Conservation (phyloP, 352 stramenopile genomes). For the Elongisporangium anandrum region DNA sequence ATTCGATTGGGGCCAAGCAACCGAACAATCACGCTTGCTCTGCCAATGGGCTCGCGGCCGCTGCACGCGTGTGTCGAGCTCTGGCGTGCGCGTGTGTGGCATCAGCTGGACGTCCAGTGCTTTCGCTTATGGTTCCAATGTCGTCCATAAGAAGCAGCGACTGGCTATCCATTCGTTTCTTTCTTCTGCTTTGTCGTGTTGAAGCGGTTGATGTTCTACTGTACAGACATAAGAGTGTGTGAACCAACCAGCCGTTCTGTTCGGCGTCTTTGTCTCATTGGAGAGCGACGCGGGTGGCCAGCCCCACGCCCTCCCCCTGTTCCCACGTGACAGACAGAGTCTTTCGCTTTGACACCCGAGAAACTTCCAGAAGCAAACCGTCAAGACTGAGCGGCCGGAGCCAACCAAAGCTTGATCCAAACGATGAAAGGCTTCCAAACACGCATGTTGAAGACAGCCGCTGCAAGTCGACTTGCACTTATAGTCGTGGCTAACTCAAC, state of each 20-base stretch:
- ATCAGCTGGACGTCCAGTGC: not conserved
- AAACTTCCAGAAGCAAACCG: not conserved
- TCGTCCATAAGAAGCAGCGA: not conserved
- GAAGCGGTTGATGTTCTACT: not conserved
- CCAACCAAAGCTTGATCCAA: no score
- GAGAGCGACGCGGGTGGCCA: no score
- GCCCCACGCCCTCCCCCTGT: no score
- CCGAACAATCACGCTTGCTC: not conserved
- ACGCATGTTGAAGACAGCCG: not conserved
- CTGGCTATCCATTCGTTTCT: not conserved
- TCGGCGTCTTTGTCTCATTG: not conserved
- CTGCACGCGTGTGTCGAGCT: not conserved
- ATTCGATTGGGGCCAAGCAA: not conserved
- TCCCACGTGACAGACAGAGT: not conserved
- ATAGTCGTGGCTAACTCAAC: not conserved
- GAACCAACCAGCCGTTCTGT: not conserved
- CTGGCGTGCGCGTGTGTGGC: not conserved
- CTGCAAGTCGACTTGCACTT: not conserved
- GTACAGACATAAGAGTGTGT: not conserved
- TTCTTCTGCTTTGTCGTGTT: not conserved
- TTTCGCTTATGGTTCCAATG: not conserved
- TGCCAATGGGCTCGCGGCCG: not conserved
- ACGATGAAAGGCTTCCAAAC: not conserved
- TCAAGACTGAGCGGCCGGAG: not conserved
- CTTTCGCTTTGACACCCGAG: no score